Conservation (phyloP, 371 early-diverging fungal genomes). For the Capillidium rhysosporum region DNA sequence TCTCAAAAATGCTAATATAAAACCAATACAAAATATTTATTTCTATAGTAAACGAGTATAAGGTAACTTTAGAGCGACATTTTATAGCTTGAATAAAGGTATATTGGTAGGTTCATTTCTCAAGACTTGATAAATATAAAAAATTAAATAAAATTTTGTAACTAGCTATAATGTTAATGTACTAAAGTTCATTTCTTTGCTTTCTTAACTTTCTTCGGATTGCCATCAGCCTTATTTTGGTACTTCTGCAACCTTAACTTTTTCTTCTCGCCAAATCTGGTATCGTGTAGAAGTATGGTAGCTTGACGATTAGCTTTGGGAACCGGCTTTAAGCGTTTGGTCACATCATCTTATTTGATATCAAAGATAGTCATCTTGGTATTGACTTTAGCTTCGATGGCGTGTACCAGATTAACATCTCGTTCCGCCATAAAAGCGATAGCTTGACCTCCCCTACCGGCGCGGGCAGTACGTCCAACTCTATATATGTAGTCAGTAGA, state of each 20-base stretch:
- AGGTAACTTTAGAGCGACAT: too few species aligned
- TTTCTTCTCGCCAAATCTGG: not conserved
- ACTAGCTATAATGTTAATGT: too few species aligned
- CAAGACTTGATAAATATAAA: too few species aligned
- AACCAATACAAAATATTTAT: too few species aligned
- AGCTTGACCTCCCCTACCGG: not conserved
- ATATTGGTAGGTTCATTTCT: too few species aligned
- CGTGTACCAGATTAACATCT: slow-evolving; percentile 71
- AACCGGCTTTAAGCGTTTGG: slow-evolving; percentile 66
- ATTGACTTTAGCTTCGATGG: slow-evolving; percentile 67
- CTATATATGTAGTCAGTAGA: slow-evolving; percentile 96
- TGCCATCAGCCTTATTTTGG: too few species aligned
- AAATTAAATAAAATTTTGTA: too few species aligned
- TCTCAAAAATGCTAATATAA: too few species aligned
- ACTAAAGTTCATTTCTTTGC: too few species aligned
- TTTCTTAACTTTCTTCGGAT: too few species aligned
- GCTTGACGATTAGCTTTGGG: slow-evolving; percentile 76
- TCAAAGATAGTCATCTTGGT: slow-evolving; percentile 42
- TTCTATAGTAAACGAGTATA: too few species aligned
- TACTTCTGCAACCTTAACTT: not conserved
- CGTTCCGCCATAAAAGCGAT: slow-evolving; percentile 27
- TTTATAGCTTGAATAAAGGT: too few species aligned
- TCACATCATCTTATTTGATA: slow-evolving; percentile 55
- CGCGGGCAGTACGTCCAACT: slow-evolving; percentile 96
- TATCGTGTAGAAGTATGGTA: slow-evolving; percentile 25